These are phyloP conservation scores for Neocucurbitaria cava DNA, from an alignment of 2,329 filamentous ascomycete genomes.

Conservation along the genomic window DNA sequence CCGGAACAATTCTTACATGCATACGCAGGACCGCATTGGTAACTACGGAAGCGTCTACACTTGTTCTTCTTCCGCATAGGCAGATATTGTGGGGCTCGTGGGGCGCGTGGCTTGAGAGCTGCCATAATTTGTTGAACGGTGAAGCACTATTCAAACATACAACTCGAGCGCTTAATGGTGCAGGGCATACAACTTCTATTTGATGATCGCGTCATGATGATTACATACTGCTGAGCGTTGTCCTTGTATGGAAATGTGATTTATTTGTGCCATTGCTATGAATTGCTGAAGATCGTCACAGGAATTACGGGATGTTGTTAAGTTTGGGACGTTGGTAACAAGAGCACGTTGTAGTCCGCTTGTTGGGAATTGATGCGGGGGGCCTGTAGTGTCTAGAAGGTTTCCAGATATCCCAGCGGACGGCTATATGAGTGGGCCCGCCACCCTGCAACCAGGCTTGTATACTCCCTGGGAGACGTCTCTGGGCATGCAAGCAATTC, in stretches of 20 bases:
- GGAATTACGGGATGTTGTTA: too few relatives aligned
- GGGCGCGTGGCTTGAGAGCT: background rate
- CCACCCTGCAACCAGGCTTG: background rate
- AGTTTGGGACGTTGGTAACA: background rate
- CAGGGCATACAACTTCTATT: background rate
- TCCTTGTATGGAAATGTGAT: too few relatives aligned
- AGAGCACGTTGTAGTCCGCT: background rate
- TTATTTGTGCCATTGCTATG: too few relatives aligned
- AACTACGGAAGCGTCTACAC: background rate
- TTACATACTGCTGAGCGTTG: too few relatives aligned
- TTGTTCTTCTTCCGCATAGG: background rate
- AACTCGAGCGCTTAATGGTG: background rate
- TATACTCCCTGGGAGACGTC: background rate
- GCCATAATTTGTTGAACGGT: background rate
- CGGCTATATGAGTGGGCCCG: background rate
- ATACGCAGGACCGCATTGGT: background rate
- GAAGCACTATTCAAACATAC: background rate
- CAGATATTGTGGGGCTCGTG: background rate
- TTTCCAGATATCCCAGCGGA: background rate
- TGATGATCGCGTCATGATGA: background rate
- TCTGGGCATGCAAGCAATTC: background rate
- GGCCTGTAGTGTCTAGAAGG: background rate
- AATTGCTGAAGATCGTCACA: too few relatives aligned
- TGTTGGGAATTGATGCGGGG: background rate
- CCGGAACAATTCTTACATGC: too few relatives aligned